These are phyloP conservation scores for Periconia sp. DNA, from an alignment of 2,329 filamentous ascomycete genomes.

Conservation along the genomic window DNA sequence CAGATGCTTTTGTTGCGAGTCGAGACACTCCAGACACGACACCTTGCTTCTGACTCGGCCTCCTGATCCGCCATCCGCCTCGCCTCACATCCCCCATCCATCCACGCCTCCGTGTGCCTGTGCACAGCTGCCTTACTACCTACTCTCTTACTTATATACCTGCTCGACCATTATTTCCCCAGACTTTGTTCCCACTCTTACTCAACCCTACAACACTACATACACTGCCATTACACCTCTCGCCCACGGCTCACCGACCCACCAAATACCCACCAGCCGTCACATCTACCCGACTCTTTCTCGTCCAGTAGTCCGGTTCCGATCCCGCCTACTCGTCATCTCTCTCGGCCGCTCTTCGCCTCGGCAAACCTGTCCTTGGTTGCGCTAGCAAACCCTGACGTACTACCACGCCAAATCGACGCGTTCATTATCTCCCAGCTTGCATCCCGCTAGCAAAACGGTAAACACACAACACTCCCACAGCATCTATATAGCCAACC, in stretches of 20 bases:
- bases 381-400: conserved; percentile 19
- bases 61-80: conserved; percentile 31
- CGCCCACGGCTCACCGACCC: background rate
- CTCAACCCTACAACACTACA: too few species aligned
- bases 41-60: conserved; percentile 38
- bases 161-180: conserved; percentile 3
- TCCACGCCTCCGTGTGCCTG: background rate
- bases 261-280: background rate
- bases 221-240: background rate
- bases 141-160: conserved; percentile 10
- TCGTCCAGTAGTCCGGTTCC: conserved; percentile 11
- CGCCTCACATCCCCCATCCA: conserved; percentile 6
- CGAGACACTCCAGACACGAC: conserved; percentile 27
- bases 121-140: too few species aligned
- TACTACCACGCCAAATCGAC: conserved; percentile 7
- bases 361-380: conserved; percentile 29
- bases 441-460: conserved; percentile 13
- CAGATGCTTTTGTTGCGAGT: conserved; percentile 16
- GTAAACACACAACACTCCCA: conserved; percentile 2
- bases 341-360: conserved; percentile 20
- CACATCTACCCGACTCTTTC: background rate
- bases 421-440: conserved; percentile 9
- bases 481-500: conserved; percentile 27
- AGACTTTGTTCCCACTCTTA: too few species aligned
- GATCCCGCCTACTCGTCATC: conserved; percentile 23